Conservation (phyloP, 352 stramenopile species). For the Peronospora farinosa region DNA sequence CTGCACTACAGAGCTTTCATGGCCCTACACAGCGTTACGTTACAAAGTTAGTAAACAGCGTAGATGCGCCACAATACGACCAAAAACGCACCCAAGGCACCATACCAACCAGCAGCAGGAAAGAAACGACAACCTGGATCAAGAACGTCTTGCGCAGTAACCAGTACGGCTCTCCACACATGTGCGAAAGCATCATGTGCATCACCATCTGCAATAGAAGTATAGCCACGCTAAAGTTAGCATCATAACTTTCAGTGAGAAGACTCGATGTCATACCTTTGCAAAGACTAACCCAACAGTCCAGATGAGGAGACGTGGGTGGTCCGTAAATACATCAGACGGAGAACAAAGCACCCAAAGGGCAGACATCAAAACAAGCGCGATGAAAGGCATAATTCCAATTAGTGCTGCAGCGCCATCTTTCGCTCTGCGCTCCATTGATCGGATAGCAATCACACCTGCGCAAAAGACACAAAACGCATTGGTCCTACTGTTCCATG, state of each 20-base stretch:
- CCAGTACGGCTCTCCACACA: constrained; percentile 83
- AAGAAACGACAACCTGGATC: constrained; percentile 52
- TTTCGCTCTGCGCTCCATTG: constrained; percentile 50
- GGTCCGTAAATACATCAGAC: constrained; percentile 74
- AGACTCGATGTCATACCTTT: constrained; percentile 40
- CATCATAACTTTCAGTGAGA: not conserved
- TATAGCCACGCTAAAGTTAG: not conserved
- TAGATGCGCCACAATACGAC: not conserved
- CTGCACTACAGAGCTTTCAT: constrained; percentile 61
- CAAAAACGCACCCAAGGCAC: constrained; percentile 57
- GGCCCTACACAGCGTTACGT: constrained; percentile 28
- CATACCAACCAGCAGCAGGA: constrained; percentile 61
- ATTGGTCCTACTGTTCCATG: not conserved
- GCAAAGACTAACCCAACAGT: constrained; percentile 74
- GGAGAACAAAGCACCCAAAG: constrained; percentile 76
- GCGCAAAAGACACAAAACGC: constrained; percentile 4
- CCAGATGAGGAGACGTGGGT: constrained; percentile 82
- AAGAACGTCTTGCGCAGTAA: constrained; percentile 78
- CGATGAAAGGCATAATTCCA: constrained; percentile 57
- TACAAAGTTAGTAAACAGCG: not conserved
- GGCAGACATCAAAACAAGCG: constrained; percentile 59
- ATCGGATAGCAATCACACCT: constrained; percentile 64
- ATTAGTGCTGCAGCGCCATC: constrained; percentile 59
- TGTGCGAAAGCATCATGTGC: constrained; percentile 87
- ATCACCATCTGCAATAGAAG: constrained; percentile 67